phyloP scores from a whole-genome alignment of 1,284 basidiomycete genomes.

The Golubevia pallescens region DNA sequence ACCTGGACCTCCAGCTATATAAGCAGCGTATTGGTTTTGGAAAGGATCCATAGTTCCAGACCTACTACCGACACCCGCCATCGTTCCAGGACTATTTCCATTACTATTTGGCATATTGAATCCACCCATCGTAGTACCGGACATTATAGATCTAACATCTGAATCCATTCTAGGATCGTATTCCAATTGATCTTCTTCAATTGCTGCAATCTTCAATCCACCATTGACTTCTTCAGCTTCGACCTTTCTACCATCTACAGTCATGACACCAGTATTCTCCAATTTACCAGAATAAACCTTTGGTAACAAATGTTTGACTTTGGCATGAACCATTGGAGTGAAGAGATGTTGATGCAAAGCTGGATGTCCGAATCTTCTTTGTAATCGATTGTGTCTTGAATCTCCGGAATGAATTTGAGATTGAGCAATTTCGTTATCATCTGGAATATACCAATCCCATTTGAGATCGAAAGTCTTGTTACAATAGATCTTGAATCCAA shows the following conservation, averaged over 20 bases:
- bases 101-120: slow-evolving; percentile 20
- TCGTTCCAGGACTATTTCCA: slow-evolving; percentile 20
- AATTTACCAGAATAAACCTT: slow-evolving; percentile 48
- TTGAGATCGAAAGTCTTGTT: slow-evolving; percentile 39
- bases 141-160: slow-evolving; percentile 46
- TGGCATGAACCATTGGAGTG: slow-evolving; percentile 54
- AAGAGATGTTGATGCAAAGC: slow-evolving; percentile 50
- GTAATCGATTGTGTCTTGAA: slow-evolving; percentile 45
- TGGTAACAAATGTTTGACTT: slow-evolving; percentile 41
- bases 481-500: slow-evolving; percentile 55
- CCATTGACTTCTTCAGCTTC: slow-evolving; percentile 38
- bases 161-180: slow-evolving; percentile 49
- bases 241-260: slow-evolving; percentile 41
- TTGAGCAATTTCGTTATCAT: slow-evolving; percentile 39
- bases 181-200: slow-evolving; percentile 53
- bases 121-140: slow-evolving; percentile 45
- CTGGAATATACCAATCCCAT: slow-evolving; percentile 59
- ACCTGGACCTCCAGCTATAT: slow-evolving; percentile 30
- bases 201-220: slow-evolving; percentile 49
- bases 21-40: slow-evolving; percentile 40
- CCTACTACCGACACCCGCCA: slow-evolving; percentile 11
- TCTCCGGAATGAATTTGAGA: slow-evolving; percentile 41
- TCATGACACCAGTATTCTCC: slow-evolving; percentile 22
- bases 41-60: slow-evolving; percentile 24
- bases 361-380: slow-evolving; percentile 61